Percentiles rank a stretch among this genome's conserved stretches.
These are phyloP conservation scores for Telfairia occidentalis DNA, from an alignment of 331 rosid genomes.

Conservation along the genomic window DNA sequence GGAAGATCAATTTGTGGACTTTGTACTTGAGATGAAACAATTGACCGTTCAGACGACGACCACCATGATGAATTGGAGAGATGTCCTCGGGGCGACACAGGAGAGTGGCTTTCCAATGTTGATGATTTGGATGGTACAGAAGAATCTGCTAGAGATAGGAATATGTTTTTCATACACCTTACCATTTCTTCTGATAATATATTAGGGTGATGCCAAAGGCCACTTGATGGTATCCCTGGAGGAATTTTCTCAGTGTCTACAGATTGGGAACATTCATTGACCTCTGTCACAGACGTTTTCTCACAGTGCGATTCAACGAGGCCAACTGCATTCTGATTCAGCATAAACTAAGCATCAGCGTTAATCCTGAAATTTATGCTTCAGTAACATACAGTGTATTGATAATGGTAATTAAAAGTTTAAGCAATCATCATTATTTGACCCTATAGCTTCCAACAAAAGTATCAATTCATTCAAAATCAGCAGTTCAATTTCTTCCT, in stretches of 20 bases:
- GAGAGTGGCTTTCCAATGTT: constrained; percentile 33
- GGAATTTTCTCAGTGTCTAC: constrained; percentile 27
- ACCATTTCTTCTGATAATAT: constrained; percentile 65
- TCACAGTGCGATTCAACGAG: constrained; percentile 24
- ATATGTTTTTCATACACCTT: constrained; percentile 67
- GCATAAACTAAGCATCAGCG: background rate
- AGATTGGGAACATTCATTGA: constrained; percentile 21
- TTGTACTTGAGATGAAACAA: constrained; percentile 40
- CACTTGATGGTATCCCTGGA: constrained; percentile 33
- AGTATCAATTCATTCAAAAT: background rate
- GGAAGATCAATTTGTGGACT: constrained; percentile 52
- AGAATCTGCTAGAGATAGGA: constrained; percentile 54
- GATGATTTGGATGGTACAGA: constrained; percentile 28
- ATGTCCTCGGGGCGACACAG: constrained; percentile 50
- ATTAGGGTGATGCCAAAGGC: constrained; percentile 59
- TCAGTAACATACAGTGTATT: background rate
- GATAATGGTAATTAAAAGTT: background rate
- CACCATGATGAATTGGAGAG: constrained; percentile 58
- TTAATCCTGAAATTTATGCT: background rate
- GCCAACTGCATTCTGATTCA: constrained; percentile 30
- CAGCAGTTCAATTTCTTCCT: background rate
- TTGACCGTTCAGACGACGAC: constrained; percentile 59
- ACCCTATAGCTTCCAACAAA: background rate
- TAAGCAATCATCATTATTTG: background rate
- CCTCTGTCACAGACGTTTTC: constrained; percentile 16